Conservation (phyloP, 1,284 basidiomycete species). For the Lentinula novae-zelandiae region DNA sequence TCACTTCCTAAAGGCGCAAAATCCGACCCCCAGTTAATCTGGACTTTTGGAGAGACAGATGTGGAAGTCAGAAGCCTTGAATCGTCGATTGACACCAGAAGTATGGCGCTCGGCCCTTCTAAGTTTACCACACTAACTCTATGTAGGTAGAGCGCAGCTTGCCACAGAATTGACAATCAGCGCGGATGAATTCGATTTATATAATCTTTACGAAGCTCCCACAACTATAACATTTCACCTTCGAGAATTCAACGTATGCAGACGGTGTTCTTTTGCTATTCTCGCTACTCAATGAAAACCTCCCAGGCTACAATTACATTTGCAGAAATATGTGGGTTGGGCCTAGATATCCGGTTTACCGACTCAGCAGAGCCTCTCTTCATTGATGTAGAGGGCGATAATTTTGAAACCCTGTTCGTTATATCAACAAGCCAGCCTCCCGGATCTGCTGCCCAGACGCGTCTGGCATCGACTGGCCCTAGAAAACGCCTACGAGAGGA, state of each 20-base stretch:
- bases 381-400: constrained; percentile 66
- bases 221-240: constrained; percentile 73
- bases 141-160: constrained; percentile 55
- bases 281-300: constrained; percentile 6
- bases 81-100: constrained; percentile 59
- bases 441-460: constrained; percentile 27
- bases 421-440: constrained; percentile 68
- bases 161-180: constrained; percentile 71
- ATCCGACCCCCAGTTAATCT: constrained; percentile 71
- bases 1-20: constrained; percentile 55
- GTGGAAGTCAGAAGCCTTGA: constrained; percentile 68
- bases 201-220: constrained; percentile 58
- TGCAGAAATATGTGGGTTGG: constrained; percentile 62
- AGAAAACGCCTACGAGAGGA: constrained; percentile 43
- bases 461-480: constrained; percentile 16
- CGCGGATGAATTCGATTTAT: constrained; percentile 73
- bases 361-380: constrained; percentile 68
- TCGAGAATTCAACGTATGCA: constrained; percentile 72
- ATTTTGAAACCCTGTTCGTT: constrained; percentile 61
- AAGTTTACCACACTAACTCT: background rate
- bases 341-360: constrained; percentile 71
- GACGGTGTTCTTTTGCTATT: constrained; percentile 6
- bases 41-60: constrained; percentile 66
- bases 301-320: constrained; percentile 70
- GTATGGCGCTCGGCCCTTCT: constrained; percentile 29